Base-by-base conservation (phyloP, 352 stramenopile species). In the Saprolegnia diclina region DNA sequence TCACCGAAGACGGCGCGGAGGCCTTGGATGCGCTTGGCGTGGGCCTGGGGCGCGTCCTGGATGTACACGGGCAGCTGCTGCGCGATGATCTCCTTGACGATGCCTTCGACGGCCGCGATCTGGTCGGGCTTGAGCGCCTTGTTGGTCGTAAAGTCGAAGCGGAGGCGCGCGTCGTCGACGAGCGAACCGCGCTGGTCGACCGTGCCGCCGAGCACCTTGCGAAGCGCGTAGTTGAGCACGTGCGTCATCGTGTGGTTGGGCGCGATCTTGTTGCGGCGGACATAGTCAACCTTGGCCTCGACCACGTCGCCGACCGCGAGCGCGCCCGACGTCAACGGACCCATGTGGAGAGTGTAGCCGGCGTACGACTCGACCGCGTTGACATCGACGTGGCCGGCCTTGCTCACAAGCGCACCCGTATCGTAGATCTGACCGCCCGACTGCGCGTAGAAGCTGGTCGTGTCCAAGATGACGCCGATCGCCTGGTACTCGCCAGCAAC, bases 181-280 rank as follows among this genome's bases (percentile, higher is more conserved):
- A 99, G 81, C 79, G 95, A 99, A 22, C 97, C 97, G 61, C 96
- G 93, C 82, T 99, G 97, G 70, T 99, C 96, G 21, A 98, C 92
- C 26, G 81, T 88, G 46, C 91, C 90, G 52, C 95, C 93, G 4
- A 99, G 79, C 14, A 98, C 92, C 75, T 97, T 87, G 59, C 96
- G 89, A 21, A 99, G 80, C 6, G 97, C 97, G 61, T 88, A 97
- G 87, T 99, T 99, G 54, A 99, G 85, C 53, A 99, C 89, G 83
- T 99, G 97, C 35, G 97, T 99, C 95, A 99, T 99, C 61, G 96
- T 99, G 82, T 99, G 97, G 78, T 99, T 99, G 10, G 96, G 96
- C 38, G 95, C 96, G 56, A 99, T 83, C 75, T 94, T 89, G 71
- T 84, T 77, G 72, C 97, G 87, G 50, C 92, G 83, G 50, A 80